Conservation (phyloP, 306 rosid genomes). For the Erythrophleum fordii region DNA sequence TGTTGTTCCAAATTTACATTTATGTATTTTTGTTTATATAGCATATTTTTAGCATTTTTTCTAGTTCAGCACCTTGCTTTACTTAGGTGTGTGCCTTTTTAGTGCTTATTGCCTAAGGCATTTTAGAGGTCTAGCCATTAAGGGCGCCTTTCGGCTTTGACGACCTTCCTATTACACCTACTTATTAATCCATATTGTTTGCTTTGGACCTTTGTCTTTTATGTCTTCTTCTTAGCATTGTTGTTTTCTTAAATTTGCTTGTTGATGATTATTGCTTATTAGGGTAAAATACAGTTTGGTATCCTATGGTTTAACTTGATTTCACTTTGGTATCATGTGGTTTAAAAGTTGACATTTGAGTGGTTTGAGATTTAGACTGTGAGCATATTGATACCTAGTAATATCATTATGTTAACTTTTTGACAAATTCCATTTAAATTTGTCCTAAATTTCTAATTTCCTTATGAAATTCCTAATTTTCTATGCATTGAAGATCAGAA, state of each 20-base stretch:
- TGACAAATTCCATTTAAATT: not conserved
- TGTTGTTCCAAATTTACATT: too few species aligned
- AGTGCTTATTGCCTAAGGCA: too few species aligned
- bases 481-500: too few species aligned
- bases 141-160: too few species aligned
- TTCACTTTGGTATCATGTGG: not conserved
- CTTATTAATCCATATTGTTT: not conserved
- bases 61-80: too few species aligned
- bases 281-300: not conserved
- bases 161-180: not conserved
- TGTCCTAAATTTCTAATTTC: not conserved
- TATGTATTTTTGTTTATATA: too few species aligned
- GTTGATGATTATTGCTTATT: not conserved
- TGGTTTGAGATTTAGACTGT: not conserved
- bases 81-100: too few species aligned
- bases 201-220: not conserved
- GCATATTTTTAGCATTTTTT: too few species aligned
- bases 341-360: not conserved
- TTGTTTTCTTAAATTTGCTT: not conserved
- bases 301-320: not conserved
- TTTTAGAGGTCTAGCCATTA: too few species aligned
- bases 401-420: too few species aligned
- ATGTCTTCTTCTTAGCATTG: not conserved
- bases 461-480: too few species aligned
- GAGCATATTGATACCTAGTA: too few species aligned